phyloP scores from a whole-genome alignment of 2,329 filamentous ascomycete species.

The Talaromyces sp. region DNA sequence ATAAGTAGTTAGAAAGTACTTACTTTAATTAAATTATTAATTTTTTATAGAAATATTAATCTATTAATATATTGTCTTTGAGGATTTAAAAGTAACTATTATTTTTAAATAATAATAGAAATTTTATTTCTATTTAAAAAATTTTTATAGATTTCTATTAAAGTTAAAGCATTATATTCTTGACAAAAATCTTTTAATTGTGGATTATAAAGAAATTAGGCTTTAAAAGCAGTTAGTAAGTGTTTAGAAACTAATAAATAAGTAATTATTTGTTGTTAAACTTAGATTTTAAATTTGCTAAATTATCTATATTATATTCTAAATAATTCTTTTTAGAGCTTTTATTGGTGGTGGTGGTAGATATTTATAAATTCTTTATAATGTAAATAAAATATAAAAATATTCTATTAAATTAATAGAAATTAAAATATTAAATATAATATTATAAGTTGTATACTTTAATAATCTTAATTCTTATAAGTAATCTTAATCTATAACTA shows the following conservation, averaged over 20 bases:
- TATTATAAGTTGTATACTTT: not conserved
- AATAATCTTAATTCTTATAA: not conserved
- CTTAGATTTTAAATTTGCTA: not conserved
- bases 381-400: not conserved
- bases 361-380: not conserved
- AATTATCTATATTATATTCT: not conserved
- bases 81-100: not conserved
- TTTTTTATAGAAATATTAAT: not conserved
- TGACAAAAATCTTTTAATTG: not conserved
- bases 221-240: too few relatives aligned
- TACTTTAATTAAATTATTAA: not conserved
- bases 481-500: not conserved
- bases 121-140: not conserved
- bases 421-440: not conserved
- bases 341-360: not conserved
- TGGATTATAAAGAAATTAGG: not conserved
- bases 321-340: not conserved
- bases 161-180: not conserved
- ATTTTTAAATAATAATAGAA: not conserved
- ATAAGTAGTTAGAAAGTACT: not conserved
- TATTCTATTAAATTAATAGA: not conserved
- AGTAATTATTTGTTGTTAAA: not conserved
- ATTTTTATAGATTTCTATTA: not conserved
- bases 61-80: not conserved
- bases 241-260: too few relatives aligned